A percentile compares a stretch with the other conserved stretches of the same genome.
These are phyloP conservation scores for Mortierella sp. DNA, from an alignment of 371 early-diverging fungal genomes.

Conservation along the genomic window DNA sequence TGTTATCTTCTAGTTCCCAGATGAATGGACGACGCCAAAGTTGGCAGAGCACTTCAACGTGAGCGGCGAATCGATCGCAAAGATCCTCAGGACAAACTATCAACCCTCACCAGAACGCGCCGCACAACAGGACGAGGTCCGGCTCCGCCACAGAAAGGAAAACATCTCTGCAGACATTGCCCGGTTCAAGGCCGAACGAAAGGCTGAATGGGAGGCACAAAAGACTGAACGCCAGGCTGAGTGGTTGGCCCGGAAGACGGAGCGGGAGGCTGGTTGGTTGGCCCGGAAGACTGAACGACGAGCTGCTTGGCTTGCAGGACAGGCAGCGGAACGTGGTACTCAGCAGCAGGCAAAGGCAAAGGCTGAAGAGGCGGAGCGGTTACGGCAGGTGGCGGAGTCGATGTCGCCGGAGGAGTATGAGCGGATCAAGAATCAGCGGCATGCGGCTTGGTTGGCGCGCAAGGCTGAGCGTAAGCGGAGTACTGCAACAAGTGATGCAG, in stretches of 20 bases:
- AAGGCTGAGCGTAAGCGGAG: conserved; percentile 16
- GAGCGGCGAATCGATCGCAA: conserved; percentile 27
- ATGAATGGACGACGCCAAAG: conserved; percentile 48
- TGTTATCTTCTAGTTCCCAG: conserved; percentile 34
- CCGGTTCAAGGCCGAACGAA: conserved; percentile 12
- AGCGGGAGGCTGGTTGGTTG: not conserved
- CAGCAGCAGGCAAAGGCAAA: not conserved
- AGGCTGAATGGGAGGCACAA: conserved; percentile 17
- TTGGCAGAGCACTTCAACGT: conserved; percentile 45
- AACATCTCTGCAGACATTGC: conserved; percentile 14
- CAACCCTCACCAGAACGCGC: conserved; percentile 21
- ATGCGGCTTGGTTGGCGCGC: conserved; percentile 22
- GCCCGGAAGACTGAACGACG: not conserved
- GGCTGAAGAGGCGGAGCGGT: no score
- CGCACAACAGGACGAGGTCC: conserved; percentile 33
- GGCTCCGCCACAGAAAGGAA: conserved; percentile 13
- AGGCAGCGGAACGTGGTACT: no score
- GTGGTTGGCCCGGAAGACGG: not conserved
- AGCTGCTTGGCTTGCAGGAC: not conserved
- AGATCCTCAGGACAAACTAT: conserved; percentile 36
- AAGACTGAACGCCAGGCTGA: conserved; percentile 10
- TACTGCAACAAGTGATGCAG: not conserved
- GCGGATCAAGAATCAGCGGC: conserved; percentile 13
- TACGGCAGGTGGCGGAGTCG: not conserved
- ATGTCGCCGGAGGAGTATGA: not conserved